Percentiles rank a stretch among this genome's conserved stretches.
Evolutionary conservation across 768 basidiomycete species (phyloP).

Genomic region (Boletus speciosus): DNA sequence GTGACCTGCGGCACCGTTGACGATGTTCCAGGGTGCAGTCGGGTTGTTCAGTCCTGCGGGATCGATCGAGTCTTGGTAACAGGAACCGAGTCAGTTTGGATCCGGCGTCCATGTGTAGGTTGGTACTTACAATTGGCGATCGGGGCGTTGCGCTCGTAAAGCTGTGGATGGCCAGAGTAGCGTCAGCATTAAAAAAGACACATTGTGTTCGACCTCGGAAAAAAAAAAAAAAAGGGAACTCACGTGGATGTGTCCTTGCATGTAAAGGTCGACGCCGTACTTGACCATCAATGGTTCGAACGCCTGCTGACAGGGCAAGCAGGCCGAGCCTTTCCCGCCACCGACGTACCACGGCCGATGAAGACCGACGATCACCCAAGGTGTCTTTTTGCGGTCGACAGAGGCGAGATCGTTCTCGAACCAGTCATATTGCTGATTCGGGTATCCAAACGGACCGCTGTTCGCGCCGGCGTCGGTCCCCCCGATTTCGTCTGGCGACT

Average conservation of each 20-base stretch:
- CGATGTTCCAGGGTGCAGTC: slow-evolving; percentile 25
- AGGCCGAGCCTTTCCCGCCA: slow-evolving; percentile 6
- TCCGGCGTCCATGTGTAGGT: not conserved
- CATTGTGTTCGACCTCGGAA: too few relatives aligned
- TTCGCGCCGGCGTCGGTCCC: slow-evolving; percentile 19
- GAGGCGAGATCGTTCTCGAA: slow-evolving; percentile 25
- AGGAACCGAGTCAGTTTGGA: too few relatives aligned
- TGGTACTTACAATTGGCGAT: slow-evolving; percentile 18
- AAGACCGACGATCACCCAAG: slow-evolving; percentile 28
- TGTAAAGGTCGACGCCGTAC: slow-evolving; percentile 29
- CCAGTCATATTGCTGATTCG: slow-evolving; percentile 28
- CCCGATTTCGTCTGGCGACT: slow-evolving; percentile 21
- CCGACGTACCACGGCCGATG: slow-evolving; percentile 27
- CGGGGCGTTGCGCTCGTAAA: slow-evolving; percentile 27
- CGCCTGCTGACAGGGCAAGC: slow-evolving; percentile 22
- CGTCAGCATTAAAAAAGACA: not conserved
- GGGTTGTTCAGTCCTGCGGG: slow-evolving; percentile 26
- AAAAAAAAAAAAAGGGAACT: too few relatives aligned
- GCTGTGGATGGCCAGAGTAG: not conserved
- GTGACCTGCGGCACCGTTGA: slow-evolving; percentile 28
- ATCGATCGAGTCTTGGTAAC: slow-evolving; percentile 15
- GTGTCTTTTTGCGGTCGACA: slow-evolving; percentile 22
- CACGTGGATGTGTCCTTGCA: slow-evolving; percentile 29
- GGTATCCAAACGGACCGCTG: slow-evolving; percentile 27
- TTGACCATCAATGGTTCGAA: slow-evolving; percentile 31